A percentile compares a stretch with the other conserved stretches of the same genome.
Conservation (phyloP, 139 green algal genomes). For the Chlorella sorokiniana region DNA sequence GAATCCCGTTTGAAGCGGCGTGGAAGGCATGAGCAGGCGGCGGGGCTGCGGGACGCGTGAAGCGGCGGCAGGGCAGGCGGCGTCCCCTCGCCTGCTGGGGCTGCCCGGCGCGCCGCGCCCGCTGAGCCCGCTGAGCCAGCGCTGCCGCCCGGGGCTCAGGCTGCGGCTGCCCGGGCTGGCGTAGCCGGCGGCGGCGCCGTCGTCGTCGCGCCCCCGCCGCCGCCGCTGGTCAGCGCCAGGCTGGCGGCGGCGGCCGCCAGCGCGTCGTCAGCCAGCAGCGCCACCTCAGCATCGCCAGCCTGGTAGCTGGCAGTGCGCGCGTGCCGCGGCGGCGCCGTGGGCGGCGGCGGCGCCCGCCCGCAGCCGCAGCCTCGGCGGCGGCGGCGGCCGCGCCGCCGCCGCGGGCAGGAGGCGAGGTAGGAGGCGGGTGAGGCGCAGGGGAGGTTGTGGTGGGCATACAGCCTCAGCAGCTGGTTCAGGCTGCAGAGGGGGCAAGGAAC, state of each 20-base stretch:
- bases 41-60: too few relatives aligned
- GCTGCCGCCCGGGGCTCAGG: neutral
- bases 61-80: too few relatives aligned
- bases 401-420: conserved; percentile 13
- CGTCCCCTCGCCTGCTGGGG: neutral
- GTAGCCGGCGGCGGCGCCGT: neutral
- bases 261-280: conserved; percentile 15
- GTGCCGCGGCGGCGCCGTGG: neutral
- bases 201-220: neutral
- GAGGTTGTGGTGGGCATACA: conserved; percentile 41
- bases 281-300: conserved; percentile 23
- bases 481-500: neutral
- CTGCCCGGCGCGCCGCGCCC: neutral
- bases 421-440: conserved; percentile 17
- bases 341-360: neutral
- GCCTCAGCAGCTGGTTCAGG: conserved; percentile 34
- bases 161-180: neutral
- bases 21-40: neutral
- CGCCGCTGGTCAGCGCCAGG: neutral
- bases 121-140: too few relatives aligned
- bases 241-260: conserved; percentile 5
- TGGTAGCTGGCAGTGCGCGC: neutral
- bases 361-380: neutral
- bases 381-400: neutral
- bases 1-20: too few relatives aligned